These are phyloP conservation scores for Stygiomarasmius scandens DNA, from an alignment of 1,284 basidiomycete genomes.

Conservation along the genomic window DNA sequence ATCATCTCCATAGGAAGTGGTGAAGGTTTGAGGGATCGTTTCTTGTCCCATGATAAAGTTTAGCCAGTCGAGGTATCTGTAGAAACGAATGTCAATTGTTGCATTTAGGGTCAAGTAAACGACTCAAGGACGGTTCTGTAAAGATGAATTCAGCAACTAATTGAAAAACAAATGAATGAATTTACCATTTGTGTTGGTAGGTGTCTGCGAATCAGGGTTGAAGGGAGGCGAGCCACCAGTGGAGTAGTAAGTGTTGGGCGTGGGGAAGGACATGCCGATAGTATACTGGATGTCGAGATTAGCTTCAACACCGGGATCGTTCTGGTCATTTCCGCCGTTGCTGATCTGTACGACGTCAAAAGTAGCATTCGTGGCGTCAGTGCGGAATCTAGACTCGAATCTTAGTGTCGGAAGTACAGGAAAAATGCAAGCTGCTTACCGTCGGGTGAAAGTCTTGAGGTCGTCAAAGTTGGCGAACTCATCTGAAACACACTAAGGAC, in stretches of 20 bases:
- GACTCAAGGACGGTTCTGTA: too few relatives aligned
- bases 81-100: too few relatives aligned
- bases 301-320: slow-evolving; percentile 20
- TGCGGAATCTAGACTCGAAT: not conserved
- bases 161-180: too few relatives aligned
- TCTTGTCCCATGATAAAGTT: slow-evolving; percentile 6
- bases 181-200: slow-evolving; percentile 6
- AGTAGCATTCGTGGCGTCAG: slow-evolving; percentile 1
- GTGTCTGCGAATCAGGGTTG: slow-evolving; percentile 52
- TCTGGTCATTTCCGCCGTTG: not conserved
- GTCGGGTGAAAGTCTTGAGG: slow-evolving; percentile 56
- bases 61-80: slow-evolving; percentile 2
- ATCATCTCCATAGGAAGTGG: slow-evolving; percentile 11
- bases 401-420: not conserved
- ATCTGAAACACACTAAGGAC: too few relatives aligned
- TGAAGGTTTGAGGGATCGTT: slow-evolving; percentile 6
- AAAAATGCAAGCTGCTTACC: slow-evolving; percentile 23
- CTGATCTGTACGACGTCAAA: not conserved
- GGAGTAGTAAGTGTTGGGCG: slow-evolving; percentile 3
- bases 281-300: slow-evolving; percentile 12
- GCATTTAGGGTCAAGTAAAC: too few relatives aligned
- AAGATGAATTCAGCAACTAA: too few relatives aligned
- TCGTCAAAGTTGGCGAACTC: slow-evolving; percentile 61
- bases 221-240: slow-evolving; percentile 52
- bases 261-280: slow-evolving; percentile 4